Evolutionary conservation across 2,329 filamentous ascomycete genomes (phyloP).

Genomic region (Fusarium sp.): DNA sequence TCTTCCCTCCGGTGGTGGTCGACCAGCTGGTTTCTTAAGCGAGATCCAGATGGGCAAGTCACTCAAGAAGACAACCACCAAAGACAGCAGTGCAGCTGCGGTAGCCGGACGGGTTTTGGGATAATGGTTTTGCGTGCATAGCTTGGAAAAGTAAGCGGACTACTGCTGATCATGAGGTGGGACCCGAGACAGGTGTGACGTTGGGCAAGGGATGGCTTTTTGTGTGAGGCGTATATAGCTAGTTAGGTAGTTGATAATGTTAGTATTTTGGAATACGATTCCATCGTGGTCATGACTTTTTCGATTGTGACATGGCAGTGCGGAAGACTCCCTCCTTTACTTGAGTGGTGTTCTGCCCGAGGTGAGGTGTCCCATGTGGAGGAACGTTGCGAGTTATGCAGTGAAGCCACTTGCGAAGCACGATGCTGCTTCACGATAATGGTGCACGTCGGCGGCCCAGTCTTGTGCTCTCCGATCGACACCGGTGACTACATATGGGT

Average conservation of each 20-base stretch:
- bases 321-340: neutral
- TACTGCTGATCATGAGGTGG: constrained; percentile 13
- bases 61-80: constrained; percentile 89
- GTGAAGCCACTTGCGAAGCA: constrained; percentile 14
- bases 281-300: constrained; percentile 23
- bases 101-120: constrained; percentile 81
- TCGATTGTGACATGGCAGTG: constrained; percentile 11
- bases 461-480: constrained; percentile 11
- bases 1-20: constrained; percentile 62
- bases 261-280: constrained; percentile 33
- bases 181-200: constrained; percentile 16
- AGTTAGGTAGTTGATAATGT: constrained; percentile 22
- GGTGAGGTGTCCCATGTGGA: constrained; percentile 4
- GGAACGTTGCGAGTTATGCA: constrained; percentile 16
- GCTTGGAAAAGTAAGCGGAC: constrained; percentile 5
- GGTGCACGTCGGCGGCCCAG: constrained; percentile 2
- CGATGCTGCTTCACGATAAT: constrained; percentile 13
- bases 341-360: neutral
- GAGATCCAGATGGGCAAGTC: constrained; percentile 85
- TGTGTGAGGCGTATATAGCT: constrained; percentile 21
- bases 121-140: constrained; percentile 48
- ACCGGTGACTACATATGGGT: constrained; percentile 1
- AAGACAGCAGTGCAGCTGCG: constrained; percentile 81
- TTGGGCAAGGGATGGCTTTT: constrained; percentile 13
- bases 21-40: constrained; percentile 75